These are phyloP conservation scores for Bimuria novae-zelandiae DNA, from an alignment of 2,329 filamentous ascomycete genomes.

Conservation along the genomic window DNA sequence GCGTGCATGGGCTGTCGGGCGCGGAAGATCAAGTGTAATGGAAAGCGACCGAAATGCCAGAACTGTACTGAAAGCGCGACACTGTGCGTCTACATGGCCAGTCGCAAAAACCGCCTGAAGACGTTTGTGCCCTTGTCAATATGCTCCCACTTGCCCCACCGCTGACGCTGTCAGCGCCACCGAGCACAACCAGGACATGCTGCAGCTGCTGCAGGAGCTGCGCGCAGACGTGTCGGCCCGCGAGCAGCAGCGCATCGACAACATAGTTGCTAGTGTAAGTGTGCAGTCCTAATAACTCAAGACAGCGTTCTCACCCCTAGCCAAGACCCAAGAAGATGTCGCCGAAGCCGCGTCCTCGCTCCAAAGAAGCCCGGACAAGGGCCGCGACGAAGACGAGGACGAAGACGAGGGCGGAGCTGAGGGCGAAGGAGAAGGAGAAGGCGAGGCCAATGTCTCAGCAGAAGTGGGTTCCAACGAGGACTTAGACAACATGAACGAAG, in stretches of 20 bases:
- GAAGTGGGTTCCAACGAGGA: slow-evolving; percentile 32
- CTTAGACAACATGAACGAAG: slow-evolving; percentile 29
- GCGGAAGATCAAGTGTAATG: slow-evolving; percentile 47
- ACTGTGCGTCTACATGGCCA: slow-evolving; percentile 40
- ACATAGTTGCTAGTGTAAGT: slow-evolving; percentile 25
- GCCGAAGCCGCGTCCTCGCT: slow-evolving; percentile 23
- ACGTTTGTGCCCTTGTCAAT: slow-evolving; percentile 25
- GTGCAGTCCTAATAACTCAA: not conserved
- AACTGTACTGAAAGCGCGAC: slow-evolving; percentile 36
- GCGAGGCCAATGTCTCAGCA: slow-evolving; percentile 22
- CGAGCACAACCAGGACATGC: slow-evolving; percentile 35
- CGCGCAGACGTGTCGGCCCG: slow-evolving; percentile 13
- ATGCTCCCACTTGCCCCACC: not conserved
- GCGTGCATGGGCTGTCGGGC: slow-evolving; percentile 43
- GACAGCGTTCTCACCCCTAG: not conserved
- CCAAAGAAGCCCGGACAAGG: slow-evolving; percentile 17
- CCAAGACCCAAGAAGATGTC: slow-evolving; percentile 24
- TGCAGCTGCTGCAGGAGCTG: slow-evolving; percentile 30
- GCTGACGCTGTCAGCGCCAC: slow-evolving; percentile 28
- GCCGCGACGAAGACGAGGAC: slow-evolving; percentile 5
- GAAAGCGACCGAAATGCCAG: slow-evolving; percentile 37
- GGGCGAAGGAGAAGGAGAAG: not conserved
- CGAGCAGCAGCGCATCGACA: slow-evolving; percentile 25
- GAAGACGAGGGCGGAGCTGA: slow-evolving; percentile 10
- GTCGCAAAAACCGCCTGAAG: slow-evolving; percentile 42